Percentiles rank a stretch among this genome's conserved stretches.
Conservation (phyloP, 2,329 filamentous ascomycete species). For the Fusarium sp. region DNA sequence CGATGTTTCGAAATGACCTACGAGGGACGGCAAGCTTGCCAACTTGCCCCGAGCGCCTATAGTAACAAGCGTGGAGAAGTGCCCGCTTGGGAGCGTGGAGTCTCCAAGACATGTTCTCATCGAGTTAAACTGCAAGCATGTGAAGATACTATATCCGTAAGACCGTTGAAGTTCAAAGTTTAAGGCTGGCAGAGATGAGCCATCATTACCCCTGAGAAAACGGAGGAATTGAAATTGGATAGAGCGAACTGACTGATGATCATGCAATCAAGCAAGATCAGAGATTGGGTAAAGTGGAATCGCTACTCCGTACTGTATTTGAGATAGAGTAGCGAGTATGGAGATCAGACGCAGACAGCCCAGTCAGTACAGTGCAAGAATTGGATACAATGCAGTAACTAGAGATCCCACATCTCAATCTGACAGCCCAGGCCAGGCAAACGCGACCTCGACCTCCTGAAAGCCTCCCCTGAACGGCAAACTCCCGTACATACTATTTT, state of each 20-base stretch:
- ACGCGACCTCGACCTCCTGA: conserved; percentile 30
- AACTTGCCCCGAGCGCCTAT: conserved; percentile 27
- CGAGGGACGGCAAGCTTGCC: conserved; percentile 22
- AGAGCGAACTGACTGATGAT: conserved; percentile 34
- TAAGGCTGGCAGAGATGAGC: neutral
- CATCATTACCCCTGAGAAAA: conserved; percentile 23
- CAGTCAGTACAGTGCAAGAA: neutral
- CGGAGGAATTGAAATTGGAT: neutral
- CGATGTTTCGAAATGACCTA: conserved; percentile 14
- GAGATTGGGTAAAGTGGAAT: conserved; percentile 12
- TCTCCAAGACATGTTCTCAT: conserved; percentile 20
- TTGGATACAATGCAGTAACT: neutral
- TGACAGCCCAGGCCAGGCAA: conserved; percentile 21
- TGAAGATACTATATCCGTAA: neutral
- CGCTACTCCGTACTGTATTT: neutral
- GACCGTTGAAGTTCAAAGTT: conserved; percentile 14
- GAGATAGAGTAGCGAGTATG: conserved; percentile 3
- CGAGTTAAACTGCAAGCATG: conserved; percentile 8
- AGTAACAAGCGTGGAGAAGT: conserved; percentile 27
- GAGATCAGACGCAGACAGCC: conserved; percentile 5
- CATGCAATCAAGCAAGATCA: conserved; percentile 27
- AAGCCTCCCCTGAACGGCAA: conserved; percentile 27
- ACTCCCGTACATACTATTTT: conserved; percentile 36
- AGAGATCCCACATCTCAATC: conserved; percentile 11
- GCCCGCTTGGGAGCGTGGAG: conserved; percentile 29